Conservation (phyloP, 306 rosid genomes). For the Vigna unguiculata region DNA sequence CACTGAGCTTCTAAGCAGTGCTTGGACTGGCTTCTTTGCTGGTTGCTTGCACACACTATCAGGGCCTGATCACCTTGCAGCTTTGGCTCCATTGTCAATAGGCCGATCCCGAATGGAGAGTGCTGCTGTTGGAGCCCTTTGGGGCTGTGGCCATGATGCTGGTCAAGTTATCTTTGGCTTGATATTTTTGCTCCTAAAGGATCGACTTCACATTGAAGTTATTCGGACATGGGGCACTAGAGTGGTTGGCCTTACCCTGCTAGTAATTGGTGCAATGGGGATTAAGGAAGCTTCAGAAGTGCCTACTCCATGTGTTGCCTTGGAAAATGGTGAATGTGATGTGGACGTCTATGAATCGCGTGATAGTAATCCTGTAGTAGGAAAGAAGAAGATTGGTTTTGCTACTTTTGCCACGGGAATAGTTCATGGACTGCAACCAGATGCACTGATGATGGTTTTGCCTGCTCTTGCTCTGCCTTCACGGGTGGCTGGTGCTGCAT, state of each 20-base stretch:
- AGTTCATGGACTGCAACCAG: conserved; percentile 95
- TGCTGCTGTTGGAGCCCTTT: conserved; percentile 98
- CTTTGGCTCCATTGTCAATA: conserved; percentile 96
- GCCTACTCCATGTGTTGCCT: conserved; percentile 73
- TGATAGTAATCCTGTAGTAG: conserved; percentile 59
- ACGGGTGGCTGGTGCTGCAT: conserved; percentile 93
- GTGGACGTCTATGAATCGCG: conserved; percentile 64
- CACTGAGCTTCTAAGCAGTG: conserved; percentile 83
- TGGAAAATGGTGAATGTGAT: conserved; percentile 83
- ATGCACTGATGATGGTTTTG: conserved; percentile 95
- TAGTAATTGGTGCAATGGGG: conserved; percentile 89
- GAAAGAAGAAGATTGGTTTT: conserved; percentile 88
- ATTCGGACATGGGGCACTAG: conserved; percentile 93
- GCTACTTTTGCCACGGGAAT: conserved; percentile 99
- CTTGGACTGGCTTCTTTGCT: conserved; percentile 95
- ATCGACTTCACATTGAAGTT: conserved; percentile 88
- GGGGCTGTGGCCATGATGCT: conserved; percentile 99
- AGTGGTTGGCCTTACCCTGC: conserved; percentile 86
- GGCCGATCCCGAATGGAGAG: conserved; percentile 86
- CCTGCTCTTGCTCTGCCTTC: conserved; percentile 99
- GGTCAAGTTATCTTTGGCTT: conserved; percentile 94
- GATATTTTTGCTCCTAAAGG: conserved; percentile 81
- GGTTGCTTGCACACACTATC: conserved; percentile 98
- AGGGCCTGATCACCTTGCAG: conserved; percentile 99
- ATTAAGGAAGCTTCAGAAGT: conserved; percentile 93